phyloP scores from a whole-genome alignment of 1,284 basidiomycete genomes.

The Tilletia indica region DNA sequence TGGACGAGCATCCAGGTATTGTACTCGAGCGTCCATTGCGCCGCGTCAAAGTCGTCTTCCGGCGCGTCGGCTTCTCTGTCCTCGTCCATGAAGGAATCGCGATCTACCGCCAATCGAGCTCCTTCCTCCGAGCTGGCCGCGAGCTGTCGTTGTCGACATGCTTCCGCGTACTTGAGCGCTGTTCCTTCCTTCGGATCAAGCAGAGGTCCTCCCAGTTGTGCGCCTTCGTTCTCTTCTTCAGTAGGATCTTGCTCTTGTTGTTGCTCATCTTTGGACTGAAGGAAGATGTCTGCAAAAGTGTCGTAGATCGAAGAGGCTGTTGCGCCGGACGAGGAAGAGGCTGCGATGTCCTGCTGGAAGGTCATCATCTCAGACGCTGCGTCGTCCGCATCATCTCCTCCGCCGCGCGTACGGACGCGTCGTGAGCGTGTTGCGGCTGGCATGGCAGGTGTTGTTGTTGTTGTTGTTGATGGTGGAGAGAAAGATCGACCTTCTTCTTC shows the following conservation, averaged over 20 bases:
- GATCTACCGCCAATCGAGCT: slow-evolving; percentile 21
- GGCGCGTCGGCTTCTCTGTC: slow-evolving; percentile 27
- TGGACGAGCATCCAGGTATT: slow-evolving; percentile 47
- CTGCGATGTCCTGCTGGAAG: not conserved
- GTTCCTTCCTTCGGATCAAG: slow-evolving; percentile 38
- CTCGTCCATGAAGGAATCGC: slow-evolving; percentile 19
- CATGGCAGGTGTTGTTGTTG: slow-evolving; percentile 1
- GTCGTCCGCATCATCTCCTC: not conserved
- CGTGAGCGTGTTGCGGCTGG: not conserved
- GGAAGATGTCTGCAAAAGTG: slow-evolving; percentile 5
- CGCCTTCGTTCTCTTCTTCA: not conserved
- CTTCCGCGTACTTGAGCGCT: slow-evolving; percentile 43
- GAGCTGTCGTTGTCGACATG: slow-evolving; percentile 30
- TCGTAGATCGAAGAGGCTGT: slow-evolving; percentile 11
- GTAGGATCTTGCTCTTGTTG: not conserved
- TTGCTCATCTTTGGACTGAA: not conserved
- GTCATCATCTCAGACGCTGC: too few relatives aligned
- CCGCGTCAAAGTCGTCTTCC: slow-evolving; percentile 23
- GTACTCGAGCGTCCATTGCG: slow-evolving; percentile 39
- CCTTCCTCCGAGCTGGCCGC: slow-evolving; percentile 17
- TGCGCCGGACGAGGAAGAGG: not conserved
- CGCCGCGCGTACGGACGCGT: not conserved
- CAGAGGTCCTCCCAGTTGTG: not conserved
- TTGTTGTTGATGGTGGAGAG: not conserved
- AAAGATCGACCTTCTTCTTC: too few relatives aligned